These are phyloP conservation scores for Perkinsus marinus DNA, from an alignment of 169 alveolate genomes.

Conservation along the genomic window DNA sequence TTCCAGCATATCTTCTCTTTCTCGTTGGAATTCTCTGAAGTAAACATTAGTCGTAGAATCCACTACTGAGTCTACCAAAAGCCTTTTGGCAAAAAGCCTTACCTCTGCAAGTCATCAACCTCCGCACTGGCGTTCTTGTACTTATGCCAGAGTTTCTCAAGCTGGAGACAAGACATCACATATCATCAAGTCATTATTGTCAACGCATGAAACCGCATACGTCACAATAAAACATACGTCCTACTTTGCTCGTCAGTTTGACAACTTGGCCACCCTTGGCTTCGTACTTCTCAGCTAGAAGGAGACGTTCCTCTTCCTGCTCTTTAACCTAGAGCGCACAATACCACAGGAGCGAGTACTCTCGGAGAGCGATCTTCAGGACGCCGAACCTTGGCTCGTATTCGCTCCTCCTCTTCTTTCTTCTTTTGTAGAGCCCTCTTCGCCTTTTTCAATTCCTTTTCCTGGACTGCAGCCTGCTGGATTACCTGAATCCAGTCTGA, in stretches of 20 bases:
- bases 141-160: slow-evolving; percentile 38
- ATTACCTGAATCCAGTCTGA: slow-evolving; percentile 1
- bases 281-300: slow-evolving; percentile 26
- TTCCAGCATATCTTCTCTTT: slow-evolving; percentile 55
- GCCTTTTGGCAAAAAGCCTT: background rate
- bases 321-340: slow-evolving; percentile 9
- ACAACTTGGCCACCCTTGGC: slow-evolving; percentile 41
- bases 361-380: too few species aligned
- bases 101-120: slow-evolving; percentile 43
- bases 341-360: too few species aligned
- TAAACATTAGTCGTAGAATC: background rate
- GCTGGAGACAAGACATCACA: background rate
- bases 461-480: slow-evolving; percentile 29
- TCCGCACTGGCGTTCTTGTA: slow-evolving; percentile 43
- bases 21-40: slow-evolving; percentile 37
- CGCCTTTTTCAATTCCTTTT: slow-evolving; percentile 49
- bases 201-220: too few species aligned
- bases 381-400: background rate
- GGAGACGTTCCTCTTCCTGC: slow-evolving; percentile 30
- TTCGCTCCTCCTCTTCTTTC: slow-evolving; percentile 22
- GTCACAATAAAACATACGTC: too few species aligned
- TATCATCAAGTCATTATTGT: too few species aligned
- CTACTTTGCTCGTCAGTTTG: slow-evolving; percentile 34
- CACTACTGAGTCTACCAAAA: background rate
- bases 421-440: slow-evolving; percentile 27